Evolutionary conservation across 371 early-diverging fungal genomes (phyloP).

Genomic region (Apophysomyces variabilis): DNA sequence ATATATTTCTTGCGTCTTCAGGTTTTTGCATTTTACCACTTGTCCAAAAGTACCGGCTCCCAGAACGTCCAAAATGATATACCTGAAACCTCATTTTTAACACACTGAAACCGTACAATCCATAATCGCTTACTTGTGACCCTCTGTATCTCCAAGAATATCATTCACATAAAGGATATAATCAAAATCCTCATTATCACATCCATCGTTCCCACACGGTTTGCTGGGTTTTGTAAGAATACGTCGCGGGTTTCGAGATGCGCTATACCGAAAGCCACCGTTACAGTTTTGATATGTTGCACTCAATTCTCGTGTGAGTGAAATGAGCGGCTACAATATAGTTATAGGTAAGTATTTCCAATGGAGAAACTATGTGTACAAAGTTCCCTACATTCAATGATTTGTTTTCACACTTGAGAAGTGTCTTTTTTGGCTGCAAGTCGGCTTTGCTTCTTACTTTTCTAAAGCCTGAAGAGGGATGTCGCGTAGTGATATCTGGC

Average conservation of each 20-base stretch:
- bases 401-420: background rate
- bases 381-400: background rate
- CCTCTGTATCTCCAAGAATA: conserved; percentile 70
- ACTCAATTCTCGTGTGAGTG: conserved; percentile 29
- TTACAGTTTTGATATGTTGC: conserved; percentile 49
- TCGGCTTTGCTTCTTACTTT: conserved; percentile 1
- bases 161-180: conserved; percentile 95
- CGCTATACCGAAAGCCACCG: conserved; percentile 75
- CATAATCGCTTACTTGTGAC: conserved; percentile 67
- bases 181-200: conserved; percentile 91
- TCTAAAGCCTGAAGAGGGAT: background rate
- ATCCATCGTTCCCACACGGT: conserved; percentile 84
- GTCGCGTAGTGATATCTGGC: background rate
- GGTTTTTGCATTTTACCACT: conserved; percentile 91
- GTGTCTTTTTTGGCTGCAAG: background rate
- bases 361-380: background rate
- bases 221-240: conserved; percentile 92
- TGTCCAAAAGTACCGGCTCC: conserved; percentile 99
- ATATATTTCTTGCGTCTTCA: conserved; percentile 82
- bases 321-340: conserved; percentile 22
- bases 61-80: conserved; percentile 85
- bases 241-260: conserved; percentile 81
- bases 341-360: conserved; percentile 1
- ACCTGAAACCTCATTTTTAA: conserved; percentile 41
- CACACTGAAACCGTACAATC: background rate